Percentiles rank a stretch among this genome's conserved stretches.
Evolutionary conservation across 1,284 basidiomycete species (phyloP).

Genomic region (Puccinia brachypodii): DNA sequence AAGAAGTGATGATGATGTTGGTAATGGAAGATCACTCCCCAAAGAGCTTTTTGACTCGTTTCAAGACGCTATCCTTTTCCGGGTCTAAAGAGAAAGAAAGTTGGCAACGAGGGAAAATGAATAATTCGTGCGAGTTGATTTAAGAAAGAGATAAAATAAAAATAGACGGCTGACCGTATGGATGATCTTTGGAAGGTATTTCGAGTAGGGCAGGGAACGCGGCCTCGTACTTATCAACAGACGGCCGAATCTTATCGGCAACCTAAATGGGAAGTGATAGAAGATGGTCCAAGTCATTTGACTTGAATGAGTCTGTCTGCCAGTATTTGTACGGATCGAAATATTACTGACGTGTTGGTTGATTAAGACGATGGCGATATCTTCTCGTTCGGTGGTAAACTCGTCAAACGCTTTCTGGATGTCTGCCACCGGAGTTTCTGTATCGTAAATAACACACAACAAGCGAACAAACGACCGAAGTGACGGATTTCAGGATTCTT

Average conservation of each 20-base stretch:
- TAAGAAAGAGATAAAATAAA: conserved; percentile 9
- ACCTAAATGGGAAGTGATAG: conserved; percentile 62
- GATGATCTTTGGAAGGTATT: conserved; percentile 82
- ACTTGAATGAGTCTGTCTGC: conserved; percentile 28
- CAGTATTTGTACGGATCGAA: background rate
- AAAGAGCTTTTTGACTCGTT: conserved; percentile 93
- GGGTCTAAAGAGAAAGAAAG: conserved; percentile 74
- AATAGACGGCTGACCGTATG: conserved; percentile 59
- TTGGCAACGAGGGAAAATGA: background rate
- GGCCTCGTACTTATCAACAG: conserved; percentile 91
- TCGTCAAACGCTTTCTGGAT: conserved; percentile 89
- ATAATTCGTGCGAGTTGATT: background rate
- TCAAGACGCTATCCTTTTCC: conserved; percentile 92
- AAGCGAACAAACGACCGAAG: too few relatives aligned
- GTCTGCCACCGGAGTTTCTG: conserved; percentile 82
- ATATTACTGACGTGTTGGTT: conserved; percentile 80
- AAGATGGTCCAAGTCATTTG: background rate
- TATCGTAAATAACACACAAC: background rate
- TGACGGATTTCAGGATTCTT: too few relatives aligned
- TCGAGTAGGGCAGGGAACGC: conserved; percentile 96
- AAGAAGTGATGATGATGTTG: too few relatives aligned
- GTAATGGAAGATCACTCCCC: conserved; percentile 67
- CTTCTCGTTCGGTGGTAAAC: conserved; percentile 78
- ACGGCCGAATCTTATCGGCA: conserved; percentile 92
- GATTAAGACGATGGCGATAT: conserved; percentile 91